Evolutionary conservation across 2,329 filamentous ascomycete species (phyloP), one percentile per base, ranked within the genome.

Genomic region (Zymoseptoria tritici): DNA sequence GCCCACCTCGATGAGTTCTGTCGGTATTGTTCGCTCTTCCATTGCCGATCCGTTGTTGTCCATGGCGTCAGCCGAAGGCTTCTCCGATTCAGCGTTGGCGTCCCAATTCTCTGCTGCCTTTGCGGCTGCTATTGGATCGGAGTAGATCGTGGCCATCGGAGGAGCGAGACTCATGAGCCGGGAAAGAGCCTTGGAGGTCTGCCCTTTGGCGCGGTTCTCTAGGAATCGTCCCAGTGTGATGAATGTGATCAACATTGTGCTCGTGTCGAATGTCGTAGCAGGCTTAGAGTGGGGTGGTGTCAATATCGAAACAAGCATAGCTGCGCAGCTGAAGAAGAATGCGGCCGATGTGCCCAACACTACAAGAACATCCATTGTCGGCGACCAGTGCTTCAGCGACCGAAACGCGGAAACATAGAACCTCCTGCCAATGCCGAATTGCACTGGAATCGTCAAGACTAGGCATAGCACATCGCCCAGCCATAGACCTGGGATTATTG

Each of bases 231-330:
- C 91, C 2, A 99, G 78, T 1, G 89, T 91, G 73, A 97, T 91
- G 72, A 99, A 97, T 0, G 91, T 96, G 73, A 99, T 92, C 56
- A 99, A 81, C 94, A 97, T 99, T 21, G 91, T 96, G 75, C 92
- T 97, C 1, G 94, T 99, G 71, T 99, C 94, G 69, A 99, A 99
- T 16, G 97, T 89, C 1, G 91, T 97, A 64, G 85, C 87, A 0
- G 94, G 94, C 54, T 90, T 84, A 2, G 81, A 83, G 72, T 97
- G 91, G 6, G 91, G 89, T 21, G 84, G 79, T n/a, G 84, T 80
- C 13, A 89, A 66, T 20, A 97, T 73, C 0, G 91, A 95, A 16
- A 97, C 85, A 4, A 87, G 57, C 91, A 99, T 97, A 16, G 91
- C 85, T 54, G 90, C 85, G 66, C 91, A 78, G 73, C 93, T 97